Conservation (phyloP, 2,329 filamentous ascomycete genomes). For the Lithohypha guttulata region DNA sequence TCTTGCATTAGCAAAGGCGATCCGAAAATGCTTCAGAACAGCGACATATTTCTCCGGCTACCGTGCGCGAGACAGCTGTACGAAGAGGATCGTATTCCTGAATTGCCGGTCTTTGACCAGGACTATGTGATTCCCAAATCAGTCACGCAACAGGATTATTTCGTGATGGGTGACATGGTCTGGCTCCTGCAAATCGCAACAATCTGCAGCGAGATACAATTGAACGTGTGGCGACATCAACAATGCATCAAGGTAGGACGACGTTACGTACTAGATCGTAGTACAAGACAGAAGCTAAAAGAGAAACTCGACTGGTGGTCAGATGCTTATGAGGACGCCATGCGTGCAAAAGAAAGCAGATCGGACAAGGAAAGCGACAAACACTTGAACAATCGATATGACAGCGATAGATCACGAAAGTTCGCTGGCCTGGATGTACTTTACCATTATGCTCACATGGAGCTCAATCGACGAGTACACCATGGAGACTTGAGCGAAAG, state of each 20-base stretch:
- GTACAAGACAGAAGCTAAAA: background rate
- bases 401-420: background rate
- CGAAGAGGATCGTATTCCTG: slow-evolving; percentile 47
- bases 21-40: slow-evolving; percentile 47
- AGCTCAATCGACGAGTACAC: slow-evolving; percentile 16
- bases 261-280: background rate
- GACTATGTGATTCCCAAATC: slow-evolving; percentile 3
- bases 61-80: slow-evolving; percentile 53
- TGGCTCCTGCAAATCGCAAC: slow-evolving; percentile 17
- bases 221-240: background rate
- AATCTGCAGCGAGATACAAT: slow-evolving; percentile 16
- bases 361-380: background rate
- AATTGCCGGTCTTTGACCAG: slow-evolving; percentile 47
- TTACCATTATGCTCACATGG: slow-evolving; percentile 17
- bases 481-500: slow-evolving; percentile 10
- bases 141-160: background rate
- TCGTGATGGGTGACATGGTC: slow-evolving; percentile 13
- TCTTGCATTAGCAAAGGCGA: slow-evolving; percentile 48
- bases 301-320: background rate
- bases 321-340: background rate
- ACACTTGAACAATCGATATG: background rate
- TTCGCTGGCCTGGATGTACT: slow-evolving; percentile 13
- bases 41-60: slow-evolving; percentile 57
- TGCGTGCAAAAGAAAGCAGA: slow-evolving; percentile 2
- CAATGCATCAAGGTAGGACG: background rate